phyloP scores from a whole-genome alignment of 2,329 filamentous ascomycete species.

The Leptographium lundbergii region DNA sequence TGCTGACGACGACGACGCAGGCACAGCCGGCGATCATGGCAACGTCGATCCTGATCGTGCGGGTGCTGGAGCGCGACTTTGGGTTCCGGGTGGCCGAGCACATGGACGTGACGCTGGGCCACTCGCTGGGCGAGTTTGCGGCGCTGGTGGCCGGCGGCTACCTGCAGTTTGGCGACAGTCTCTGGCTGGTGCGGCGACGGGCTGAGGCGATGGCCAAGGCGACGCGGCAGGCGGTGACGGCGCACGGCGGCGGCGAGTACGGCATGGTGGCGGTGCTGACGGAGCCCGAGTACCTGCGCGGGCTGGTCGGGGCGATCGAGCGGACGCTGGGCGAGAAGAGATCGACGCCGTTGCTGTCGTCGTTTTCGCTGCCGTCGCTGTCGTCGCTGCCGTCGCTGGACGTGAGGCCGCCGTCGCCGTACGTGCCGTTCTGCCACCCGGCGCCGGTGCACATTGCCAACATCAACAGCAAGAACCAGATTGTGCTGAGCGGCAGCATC shows the following conservation, averaged over 20 bases:
- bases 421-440: background rate
- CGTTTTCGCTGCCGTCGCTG: background rate
- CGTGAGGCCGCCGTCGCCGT: background rate
- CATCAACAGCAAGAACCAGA: conserved; percentile 92
- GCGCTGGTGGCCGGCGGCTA: conserved; percentile 78
- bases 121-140: conserved; percentile 87
- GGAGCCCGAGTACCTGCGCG: conserved; percentile 61
- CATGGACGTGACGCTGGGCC: conserved; percentile 74
- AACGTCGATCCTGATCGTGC: conserved; percentile 78
- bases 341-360: background rate
- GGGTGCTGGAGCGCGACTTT: conserved; percentile 76
- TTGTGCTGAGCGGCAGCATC: conserved; percentile 82
- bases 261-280: conserved; percentile 93
- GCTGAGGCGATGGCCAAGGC: conserved; percentile 76
- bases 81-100: conserved; percentile 57
- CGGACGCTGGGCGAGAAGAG: conserved; percentile 52
- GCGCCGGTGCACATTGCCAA: conserved; percentile 78
- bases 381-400: background rate
- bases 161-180: conserved; percentile 62
- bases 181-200: conserved; percentile 62
- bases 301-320: conserved; percentile 60
- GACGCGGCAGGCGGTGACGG: conserved; percentile 50
- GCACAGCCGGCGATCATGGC: conserved; percentile 96
- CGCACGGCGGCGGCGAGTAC: conserved; percentile 64
- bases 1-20: conserved; percentile 71